Percentiles rank a stretch among this genome's conserved stretches.
Conservation (phyloP, 805 yeast genomes). For the Lachancea lanzarotensis region DNA sequence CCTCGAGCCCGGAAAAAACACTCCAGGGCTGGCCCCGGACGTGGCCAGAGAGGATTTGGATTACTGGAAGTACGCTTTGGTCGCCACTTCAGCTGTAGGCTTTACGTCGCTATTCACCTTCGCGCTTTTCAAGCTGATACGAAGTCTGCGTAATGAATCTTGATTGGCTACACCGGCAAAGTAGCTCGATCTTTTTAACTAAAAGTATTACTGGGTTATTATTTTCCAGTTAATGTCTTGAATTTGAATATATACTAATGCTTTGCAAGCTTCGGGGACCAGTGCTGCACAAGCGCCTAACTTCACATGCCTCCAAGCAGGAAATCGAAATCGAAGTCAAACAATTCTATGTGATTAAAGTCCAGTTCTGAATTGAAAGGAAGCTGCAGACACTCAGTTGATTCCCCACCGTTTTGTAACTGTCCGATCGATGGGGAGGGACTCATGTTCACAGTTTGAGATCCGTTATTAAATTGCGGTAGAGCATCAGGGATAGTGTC, state of each 20-base stretch:
- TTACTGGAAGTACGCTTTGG: conserved; percentile 43
- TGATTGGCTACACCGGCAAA: too few relatives aligned
- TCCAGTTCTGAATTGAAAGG: conserved; percentile 1
- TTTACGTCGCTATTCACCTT: conserved; percentile 57
- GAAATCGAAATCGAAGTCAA: conserved; percentile 3
- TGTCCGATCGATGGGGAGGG: not conserved
- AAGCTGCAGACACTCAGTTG: not conserved
- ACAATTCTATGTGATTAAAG: conserved; percentile 1
- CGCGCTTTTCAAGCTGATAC: conserved; percentile 49
- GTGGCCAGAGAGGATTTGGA: conserved; percentile 44
- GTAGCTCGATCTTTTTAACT: too few relatives aligned
- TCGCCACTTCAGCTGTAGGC: conserved; percentile 66
- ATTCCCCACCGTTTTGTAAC: not conserved
- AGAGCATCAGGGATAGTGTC: not conserved
- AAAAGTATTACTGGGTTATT: too few relatives aligned
- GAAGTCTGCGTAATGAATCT: conserved; percentile 15
- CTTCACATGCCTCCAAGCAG: not conserved
- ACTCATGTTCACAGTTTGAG: not conserved
- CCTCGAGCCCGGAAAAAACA: conserved; percentile 64
- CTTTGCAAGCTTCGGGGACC: too few relatives aligned
- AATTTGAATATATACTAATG: too few relatives aligned
- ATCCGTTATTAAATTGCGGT: not conserved
- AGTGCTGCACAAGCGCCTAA: not conserved
- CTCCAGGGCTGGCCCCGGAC: conserved; percentile 71
- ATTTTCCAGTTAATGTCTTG: too few relatives aligned